phyloP scores from a whole-genome alignment of 495 filamentous ascomycete genomes.

The Lepraria neglecta region DNA sequence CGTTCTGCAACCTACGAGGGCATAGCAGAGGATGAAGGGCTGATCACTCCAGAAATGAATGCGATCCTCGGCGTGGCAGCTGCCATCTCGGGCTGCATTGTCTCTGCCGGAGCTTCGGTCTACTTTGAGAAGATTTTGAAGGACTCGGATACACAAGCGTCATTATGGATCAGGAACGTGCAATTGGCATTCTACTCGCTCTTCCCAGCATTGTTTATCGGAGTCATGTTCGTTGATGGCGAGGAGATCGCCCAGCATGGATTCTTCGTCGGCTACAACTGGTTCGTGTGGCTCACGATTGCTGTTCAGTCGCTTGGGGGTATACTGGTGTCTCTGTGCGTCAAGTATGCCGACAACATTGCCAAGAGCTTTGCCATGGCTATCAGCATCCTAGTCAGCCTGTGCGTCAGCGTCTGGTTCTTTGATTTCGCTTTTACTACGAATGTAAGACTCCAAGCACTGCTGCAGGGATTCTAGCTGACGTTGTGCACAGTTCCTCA shows the following conservation, averaged over 20 bases:
- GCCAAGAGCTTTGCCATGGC: constrained; percentile 88
- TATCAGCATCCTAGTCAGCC: constrained; percentile 79
- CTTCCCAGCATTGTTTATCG: constrained; percentile 78
- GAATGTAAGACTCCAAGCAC: constrained; percentile 52
- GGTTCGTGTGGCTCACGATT: constrained; percentile 82
- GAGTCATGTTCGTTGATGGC: constrained; percentile 81
- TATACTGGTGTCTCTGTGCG: constrained; percentile 72
- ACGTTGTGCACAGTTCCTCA: constrained; percentile 57
- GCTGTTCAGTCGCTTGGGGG: constrained; percentile 76
- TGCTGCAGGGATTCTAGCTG: constrained; percentile 21
- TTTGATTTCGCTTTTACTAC: constrained; percentile 70
- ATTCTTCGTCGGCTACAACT: constrained; percentile 91
- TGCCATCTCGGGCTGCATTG: constrained; percentile 64
- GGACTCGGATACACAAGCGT: constrained; percentile 60
- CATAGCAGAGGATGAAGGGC: constrained; percentile 71
- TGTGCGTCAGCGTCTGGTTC: constrained; percentile 73
- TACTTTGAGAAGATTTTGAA: constrained; percentile 96
- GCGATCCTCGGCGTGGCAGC: constrained; percentile 69
- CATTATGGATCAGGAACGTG: constrained; percentile 89
- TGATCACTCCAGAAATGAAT: constrained; percentile 61
- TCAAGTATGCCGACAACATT: constrained; percentile 83
- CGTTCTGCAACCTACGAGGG: constrained; percentile 96
- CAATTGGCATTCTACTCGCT: constrained; percentile 90
- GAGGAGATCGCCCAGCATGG: constrained; percentile 73
- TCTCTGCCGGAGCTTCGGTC: constrained; percentile 79